Conservation (phyloP, 2,329 filamentous ascomycete species). For the Apiospora phragmitis region DNA sequence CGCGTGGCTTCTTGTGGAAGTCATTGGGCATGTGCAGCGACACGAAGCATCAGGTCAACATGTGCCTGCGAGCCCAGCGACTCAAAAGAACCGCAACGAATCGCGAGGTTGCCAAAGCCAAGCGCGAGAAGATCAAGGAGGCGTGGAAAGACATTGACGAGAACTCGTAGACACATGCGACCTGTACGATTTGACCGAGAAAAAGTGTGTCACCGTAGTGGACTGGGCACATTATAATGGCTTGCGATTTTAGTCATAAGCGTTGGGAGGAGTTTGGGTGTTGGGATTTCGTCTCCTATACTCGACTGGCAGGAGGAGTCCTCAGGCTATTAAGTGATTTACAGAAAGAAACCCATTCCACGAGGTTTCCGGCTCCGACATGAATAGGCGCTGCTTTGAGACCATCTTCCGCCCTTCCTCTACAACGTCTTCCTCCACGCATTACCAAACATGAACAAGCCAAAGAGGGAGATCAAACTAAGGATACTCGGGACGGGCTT, state of each 20-base stretch:
- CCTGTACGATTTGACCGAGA: neutral
- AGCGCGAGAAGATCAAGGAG: constrained; percentile 73
- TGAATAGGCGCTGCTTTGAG: neutral
- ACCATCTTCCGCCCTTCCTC: neutral
- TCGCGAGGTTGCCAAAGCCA: constrained; percentile 66
- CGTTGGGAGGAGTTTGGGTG: neutral
- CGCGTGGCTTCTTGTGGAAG: constrained; percentile 89
- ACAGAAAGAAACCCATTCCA: neutral
- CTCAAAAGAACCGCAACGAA: constrained; percentile 77
- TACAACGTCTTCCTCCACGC: constrained; percentile 50
- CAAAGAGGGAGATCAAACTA: constrained; percentile 76
- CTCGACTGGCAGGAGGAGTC: neutral
- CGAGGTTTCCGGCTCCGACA: neutral
- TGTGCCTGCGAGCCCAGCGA: constrained; percentile 80
- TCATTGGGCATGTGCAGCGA: constrained; percentile 87
- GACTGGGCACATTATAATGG: neutral
- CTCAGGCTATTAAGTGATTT: neutral
- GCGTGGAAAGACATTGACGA: constrained; percentile 78
- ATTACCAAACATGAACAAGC: constrained; percentile 76
- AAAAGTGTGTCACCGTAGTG: neutral
- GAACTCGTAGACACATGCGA: constrained; percentile 53
- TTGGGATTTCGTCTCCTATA: neutral
- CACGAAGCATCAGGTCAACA: constrained; percentile 79
- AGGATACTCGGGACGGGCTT: constrained; percentile 85
- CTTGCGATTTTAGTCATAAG: neutral